Base-by-base conservation (phyloP, 257 asterid species). In the Perilla frutescens region DNA sequence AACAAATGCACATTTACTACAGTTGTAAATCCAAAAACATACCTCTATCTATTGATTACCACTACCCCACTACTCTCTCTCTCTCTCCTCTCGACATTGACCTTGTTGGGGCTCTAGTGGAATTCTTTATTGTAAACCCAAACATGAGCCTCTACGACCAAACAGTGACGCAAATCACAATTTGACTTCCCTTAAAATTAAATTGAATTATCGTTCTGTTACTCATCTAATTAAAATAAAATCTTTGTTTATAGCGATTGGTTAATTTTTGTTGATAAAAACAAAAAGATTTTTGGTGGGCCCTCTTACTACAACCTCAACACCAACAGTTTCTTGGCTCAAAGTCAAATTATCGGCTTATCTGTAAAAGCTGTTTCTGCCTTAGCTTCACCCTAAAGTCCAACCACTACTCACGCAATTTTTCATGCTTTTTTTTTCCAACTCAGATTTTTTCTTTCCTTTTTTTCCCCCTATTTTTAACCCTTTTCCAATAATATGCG, bases 1-100 rank as follows among this genome's bases (percentile, higher is more conserved):
- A 81, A 79, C 90, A 85, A 88, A 79, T 84, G 89, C 84, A 74
- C 88, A 92, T 85, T 92, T 83, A 87, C 90, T 88, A 37, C 89
- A 80, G 75, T 78, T 59, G 82, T 80, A 87, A 80, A 83, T 79
- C 91, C 72, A 72, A 81, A 83, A 86, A 80, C 85, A 73, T 66
- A 43, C 78, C 76, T 61, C 81, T 70, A 66, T 39, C 75, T 61
- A 79, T 77, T 81, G 80, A 75, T 82, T 76, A 80, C 75, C 64
- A 69, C n/a, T 68, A 61, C 86, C 79, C 81, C 55, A 77, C 83
- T 56, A 34, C 71, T 57, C 73, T 69, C 68, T 41, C 67, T 66
- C 79, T 68, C 81, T 81, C 72, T 74, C 26, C 54, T 60, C 70
- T 73, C 60, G 62, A 41, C 36, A 20, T 20, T 20, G 26, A 20